These are phyloP conservation scores for Xanthoconium stramineum DNA, from an alignment of 768 basidiomycete species.

Conservation along the genomic window DNA sequence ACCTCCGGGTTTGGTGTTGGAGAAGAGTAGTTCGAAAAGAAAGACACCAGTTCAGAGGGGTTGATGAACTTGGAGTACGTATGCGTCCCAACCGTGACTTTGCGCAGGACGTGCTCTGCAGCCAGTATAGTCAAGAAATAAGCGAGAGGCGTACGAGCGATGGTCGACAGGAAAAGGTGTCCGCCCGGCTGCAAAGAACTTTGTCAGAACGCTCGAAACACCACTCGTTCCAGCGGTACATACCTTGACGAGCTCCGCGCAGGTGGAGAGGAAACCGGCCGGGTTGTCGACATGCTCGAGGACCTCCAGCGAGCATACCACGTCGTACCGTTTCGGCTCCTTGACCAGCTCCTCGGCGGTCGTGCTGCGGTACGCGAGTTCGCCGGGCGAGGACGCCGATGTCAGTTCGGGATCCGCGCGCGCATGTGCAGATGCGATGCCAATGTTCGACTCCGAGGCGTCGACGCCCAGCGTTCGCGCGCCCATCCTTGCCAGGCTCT, in stretches of 20 bases:
- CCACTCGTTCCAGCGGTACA: constrained; percentile 15
- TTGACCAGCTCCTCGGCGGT: constrained; percentile 72
- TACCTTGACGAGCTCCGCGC: constrained; percentile 86
- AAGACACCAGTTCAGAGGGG: constrained; percentile 78
- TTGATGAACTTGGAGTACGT: constrained; percentile 88
- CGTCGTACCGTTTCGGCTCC: constrained; percentile 70
- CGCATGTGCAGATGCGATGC: constrained; percentile 81
- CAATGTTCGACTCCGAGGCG: constrained; percentile 83
- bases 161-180: constrained; percentile 92
- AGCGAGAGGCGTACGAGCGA: constrained; percentile 80
- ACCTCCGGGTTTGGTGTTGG: constrained; percentile 6
- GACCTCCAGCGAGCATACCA: constrained; percentile 98
- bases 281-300: constrained; percentile 97
- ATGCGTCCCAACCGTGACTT: constrained; percentile 87
- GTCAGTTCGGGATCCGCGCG: constrained; percentile 65
- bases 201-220: constrained; percentile 2
- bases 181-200: constrained; percentile 73
- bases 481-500: constrained; percentile 88
- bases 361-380: constrained; percentile 65
- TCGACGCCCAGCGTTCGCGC: constrained; percentile 90
- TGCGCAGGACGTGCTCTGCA: constrained; percentile 77
- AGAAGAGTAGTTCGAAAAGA: constrained; percentile 64
- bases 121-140: constrained; percentile 67
- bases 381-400: constrained; percentile 20
- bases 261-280: constrained; percentile 72